phyloP scores from a whole-genome alignment of 2,329 filamentous ascomycete species.

The Didymella glomerata region DNA sequence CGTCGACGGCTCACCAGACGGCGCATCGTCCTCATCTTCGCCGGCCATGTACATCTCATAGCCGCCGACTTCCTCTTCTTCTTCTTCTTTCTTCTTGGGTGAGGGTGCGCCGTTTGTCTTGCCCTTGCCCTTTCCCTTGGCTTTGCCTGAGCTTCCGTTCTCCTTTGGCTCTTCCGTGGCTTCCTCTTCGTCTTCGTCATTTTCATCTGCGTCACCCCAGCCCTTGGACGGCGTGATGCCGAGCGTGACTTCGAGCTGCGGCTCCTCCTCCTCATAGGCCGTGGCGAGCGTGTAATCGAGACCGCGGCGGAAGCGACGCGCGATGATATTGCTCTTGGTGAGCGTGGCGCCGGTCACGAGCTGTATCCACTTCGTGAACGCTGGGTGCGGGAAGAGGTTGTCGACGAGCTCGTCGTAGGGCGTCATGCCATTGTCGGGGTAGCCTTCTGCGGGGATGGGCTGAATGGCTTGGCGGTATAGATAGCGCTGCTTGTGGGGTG shows the following conservation, averaged over 20 bases:
- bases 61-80: slow-evolving; percentile 73
- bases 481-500: slow-evolving; percentile 95
- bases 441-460: slow-evolving; percentile 45
- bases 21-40: slow-evolving; percentile 69
- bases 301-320: slow-evolving; percentile 84
- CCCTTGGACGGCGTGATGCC: slow-evolving; percentile 84
- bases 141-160: slow-evolving; percentile 41
- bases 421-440: slow-evolving; percentile 45
- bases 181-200: slow-evolving; percentile 49
- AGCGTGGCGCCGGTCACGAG: slow-evolving; percentile 80
- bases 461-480: slow-evolving; percentile 74
- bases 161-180: slow-evolving; percentile 55
- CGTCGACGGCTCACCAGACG: slow-evolving; percentile 44
- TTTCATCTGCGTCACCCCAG: slow-evolving; percentile 78
- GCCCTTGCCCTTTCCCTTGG: slow-evolving; percentile 11
- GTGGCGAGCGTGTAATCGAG: slow-evolving; percentile 93
- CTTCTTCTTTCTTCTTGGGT: slow-evolving; percentile 49
- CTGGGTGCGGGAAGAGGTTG: slow-evolving; percentile 79
- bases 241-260: slow-evolving; percentile 86
- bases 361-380: slow-evolving; percentile 90
- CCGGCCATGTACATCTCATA: slow-evolving; percentile 95
- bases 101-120: slow-evolving; percentile 23
- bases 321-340: slow-evolving; percentile 78
- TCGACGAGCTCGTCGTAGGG: slow-evolving; percentile 79
- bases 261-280: slow-evolving; percentile 74